These are phyloP conservation scores for Trichophyton simii DNA, from an alignment of 2,329 filamentous ascomycete species.

Conservation along the genomic window DNA sequence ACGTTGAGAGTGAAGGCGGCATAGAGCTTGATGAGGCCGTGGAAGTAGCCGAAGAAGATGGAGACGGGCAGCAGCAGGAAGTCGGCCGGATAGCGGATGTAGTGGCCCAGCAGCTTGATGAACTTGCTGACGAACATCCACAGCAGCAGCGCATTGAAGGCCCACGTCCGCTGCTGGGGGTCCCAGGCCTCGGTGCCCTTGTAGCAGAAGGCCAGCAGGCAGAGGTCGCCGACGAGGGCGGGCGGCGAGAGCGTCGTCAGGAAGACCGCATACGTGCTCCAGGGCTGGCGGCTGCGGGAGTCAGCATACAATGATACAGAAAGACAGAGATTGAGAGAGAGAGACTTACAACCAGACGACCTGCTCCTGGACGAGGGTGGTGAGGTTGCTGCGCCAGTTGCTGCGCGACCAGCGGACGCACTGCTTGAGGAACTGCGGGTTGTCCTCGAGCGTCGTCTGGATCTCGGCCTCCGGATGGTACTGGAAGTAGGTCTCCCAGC, in stretches of 20 bases:
- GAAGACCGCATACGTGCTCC: conserved; percentile 88
- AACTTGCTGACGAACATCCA: conserved; percentile 87
- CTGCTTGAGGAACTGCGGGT: conserved; percentile 79
- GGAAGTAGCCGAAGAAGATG: conserved; percentile 81
- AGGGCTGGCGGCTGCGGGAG: conserved; percentile 61
- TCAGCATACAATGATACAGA: not conserved
- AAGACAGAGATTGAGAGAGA: not conserved
- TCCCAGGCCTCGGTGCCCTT: conserved; percentile 54
- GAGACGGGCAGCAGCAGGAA: conserved; percentile 71
- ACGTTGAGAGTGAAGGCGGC: conserved; percentile 70
- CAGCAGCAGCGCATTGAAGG: conserved; percentile 49
- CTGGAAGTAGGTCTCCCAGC: conserved; percentile 91
- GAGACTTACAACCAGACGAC: conserved; percentile 72
- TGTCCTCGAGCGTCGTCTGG: conserved; percentile 82
- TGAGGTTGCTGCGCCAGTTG: conserved; percentile 96
- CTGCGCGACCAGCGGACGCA: conserved; percentile 91
- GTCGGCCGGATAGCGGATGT: conserved; percentile 71
- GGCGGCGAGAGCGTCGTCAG: conserved; percentile 85
- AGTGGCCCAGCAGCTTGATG: conserved; percentile 79
- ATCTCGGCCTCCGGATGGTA: conserved; percentile 85
- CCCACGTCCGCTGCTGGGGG: conserved; percentile 39
- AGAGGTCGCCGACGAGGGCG: conserved; percentile 63
- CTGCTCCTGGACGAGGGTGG: conserved; percentile 70
- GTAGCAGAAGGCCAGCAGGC: conserved; percentile 57
- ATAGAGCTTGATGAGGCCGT: conserved; percentile 84